Evolutionary conservation across 2,329 filamentous ascomycete genomes (phyloP), one percentile per base, ranked within the genome.

Genomic region (Zymoseptoria pseudotritici): DNA sequence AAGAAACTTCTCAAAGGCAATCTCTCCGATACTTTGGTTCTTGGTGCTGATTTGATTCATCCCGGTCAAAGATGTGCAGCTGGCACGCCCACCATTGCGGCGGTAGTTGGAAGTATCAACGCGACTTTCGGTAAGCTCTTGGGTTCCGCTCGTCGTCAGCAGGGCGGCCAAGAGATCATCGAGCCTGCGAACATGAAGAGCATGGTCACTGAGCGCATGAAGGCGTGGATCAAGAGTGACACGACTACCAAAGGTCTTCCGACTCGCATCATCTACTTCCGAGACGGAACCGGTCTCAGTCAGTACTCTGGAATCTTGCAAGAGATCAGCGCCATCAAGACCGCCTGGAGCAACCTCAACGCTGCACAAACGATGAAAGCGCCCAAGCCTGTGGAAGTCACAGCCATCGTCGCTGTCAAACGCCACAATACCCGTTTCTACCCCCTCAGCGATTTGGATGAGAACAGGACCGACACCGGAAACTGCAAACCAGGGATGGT

Each of bases 371-470:
- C 22, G 3, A 53, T 42, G 29, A 46, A 50, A 7, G 53, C 53
- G 8, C 24, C 51, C 22, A 26, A 22, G n/a, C 11, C 22, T 9
- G 51, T 29, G 2, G 61, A 17, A 56, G 49, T 75, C 29, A 73
- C 68, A 0, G 62, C 73, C n/a, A 49, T 78, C 2, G 63, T 78
- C 4, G 72, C 72, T 1, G 69, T 65, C 5, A 77, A 78, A 58
- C 68, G 75, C 0, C 77, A 79, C 58, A 63, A 74, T 54, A 70
- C 71, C 1, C 70, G 76, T 1, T 76, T 79, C 65, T 78, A 71
- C 58, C 67, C 72, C 1, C 29, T 9, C 36, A 20, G 24, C 5
- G 19, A 42, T 10, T 1, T 2, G 9, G 31, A 36, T 13, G 46
- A 52, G 6, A 21, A 49, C 22, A 31, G 49, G 42, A 53, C 24